These are phyloP conservation scores for Mucor circinelloides DNA, from an alignment of 371 early-diverging fungal genomes.

Conservation along the genomic window DNA sequence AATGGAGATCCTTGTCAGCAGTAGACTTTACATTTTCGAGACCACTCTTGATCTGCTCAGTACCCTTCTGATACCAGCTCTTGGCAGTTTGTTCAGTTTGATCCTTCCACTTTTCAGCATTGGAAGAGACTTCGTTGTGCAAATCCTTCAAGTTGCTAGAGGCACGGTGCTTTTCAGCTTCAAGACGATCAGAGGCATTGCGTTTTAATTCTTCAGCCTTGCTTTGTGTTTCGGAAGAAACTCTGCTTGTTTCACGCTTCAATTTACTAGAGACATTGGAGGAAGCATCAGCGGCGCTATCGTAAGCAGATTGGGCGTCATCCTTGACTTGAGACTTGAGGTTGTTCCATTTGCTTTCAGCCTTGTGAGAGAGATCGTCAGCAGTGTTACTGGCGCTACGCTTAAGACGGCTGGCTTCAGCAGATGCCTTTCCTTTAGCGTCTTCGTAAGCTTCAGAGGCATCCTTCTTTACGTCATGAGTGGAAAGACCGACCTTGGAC, in stretches of 20 bases:
- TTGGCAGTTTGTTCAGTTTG: constrained; percentile 16
- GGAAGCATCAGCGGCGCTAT: constrained; percentile 9
- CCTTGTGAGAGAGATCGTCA: constrained; percentile 1
- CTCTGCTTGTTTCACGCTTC: constrained; percentile 18
- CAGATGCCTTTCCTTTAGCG: constrained; percentile 7
- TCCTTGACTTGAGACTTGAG: constrained; percentile 13
- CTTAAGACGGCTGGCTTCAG: constrained; percentile 15
- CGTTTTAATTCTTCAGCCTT: constrained; percentile 11
- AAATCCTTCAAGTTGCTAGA: neutral
- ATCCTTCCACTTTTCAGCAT: constrained; percentile 13
- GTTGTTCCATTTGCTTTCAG: constrained; percentile 14
- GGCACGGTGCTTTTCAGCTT: constrained; percentile 8
- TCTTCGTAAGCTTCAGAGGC: constrained; percentile 11
- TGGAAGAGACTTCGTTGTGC: constrained; percentile 1
- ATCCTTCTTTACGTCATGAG: constrained; percentile 6
- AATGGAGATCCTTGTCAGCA: constrained; percentile 19
- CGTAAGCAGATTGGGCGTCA: constrained; percentile 8
- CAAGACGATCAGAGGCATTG: neutral
- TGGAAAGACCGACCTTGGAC: neutral
- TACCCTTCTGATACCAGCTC: constrained; percentile 20
- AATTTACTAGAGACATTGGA: constrained; percentile 1
- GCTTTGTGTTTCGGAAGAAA: constrained; percentile 1
- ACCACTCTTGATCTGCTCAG: constrained; percentile 16
- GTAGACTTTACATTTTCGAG: neutral
- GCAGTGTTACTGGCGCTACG: neutral